Evolutionary conservation across 2,329 filamentous ascomycete genomes (phyloP).

Genomic region (Monosporascus sp.): DNA sequence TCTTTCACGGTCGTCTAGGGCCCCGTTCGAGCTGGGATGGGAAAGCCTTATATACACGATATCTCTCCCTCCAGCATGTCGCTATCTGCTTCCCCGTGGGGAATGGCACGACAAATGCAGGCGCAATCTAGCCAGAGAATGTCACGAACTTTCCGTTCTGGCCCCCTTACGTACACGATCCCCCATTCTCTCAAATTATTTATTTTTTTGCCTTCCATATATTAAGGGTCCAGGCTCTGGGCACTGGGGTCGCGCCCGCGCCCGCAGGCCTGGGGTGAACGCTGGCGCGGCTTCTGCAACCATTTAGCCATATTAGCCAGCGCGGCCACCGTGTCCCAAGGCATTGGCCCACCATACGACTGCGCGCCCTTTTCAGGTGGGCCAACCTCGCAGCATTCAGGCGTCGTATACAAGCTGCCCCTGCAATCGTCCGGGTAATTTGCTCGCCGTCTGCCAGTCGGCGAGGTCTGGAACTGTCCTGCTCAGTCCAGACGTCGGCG

Average conservation of each 20-base stretch:
- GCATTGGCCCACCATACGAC: neutral
- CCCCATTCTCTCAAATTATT: neutral
- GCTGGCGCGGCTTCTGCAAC: neutral
- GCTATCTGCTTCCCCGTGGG: neutral
- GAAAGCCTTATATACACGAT: neutral
- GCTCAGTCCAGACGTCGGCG: conserved; percentile 21
- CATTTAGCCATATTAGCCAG: conserved; percentile 19
- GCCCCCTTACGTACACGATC: neutral
- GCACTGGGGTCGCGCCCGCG: neutral
- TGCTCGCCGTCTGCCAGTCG: neutral
- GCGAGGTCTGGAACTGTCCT: conserved; percentile 18
- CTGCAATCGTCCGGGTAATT: neutral
- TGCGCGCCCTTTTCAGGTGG: neutral
- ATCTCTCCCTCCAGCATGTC: neutral
- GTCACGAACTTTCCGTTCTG: neutral
- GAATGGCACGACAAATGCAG: neutral
- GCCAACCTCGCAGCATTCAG: neutral
- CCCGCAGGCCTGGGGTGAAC: neutral
- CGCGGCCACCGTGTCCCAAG: conserved; percentile 7
- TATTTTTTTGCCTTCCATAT: neutral
- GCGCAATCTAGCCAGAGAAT: neutral
- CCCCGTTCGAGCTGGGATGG: neutral
- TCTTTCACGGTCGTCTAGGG: neutral
- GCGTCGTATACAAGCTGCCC: neutral
- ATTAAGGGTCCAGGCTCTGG: neutral